phyloP scores from a whole-genome alignment of 805 yeast species.

The Teunomyces aglyptinius region DNA sequence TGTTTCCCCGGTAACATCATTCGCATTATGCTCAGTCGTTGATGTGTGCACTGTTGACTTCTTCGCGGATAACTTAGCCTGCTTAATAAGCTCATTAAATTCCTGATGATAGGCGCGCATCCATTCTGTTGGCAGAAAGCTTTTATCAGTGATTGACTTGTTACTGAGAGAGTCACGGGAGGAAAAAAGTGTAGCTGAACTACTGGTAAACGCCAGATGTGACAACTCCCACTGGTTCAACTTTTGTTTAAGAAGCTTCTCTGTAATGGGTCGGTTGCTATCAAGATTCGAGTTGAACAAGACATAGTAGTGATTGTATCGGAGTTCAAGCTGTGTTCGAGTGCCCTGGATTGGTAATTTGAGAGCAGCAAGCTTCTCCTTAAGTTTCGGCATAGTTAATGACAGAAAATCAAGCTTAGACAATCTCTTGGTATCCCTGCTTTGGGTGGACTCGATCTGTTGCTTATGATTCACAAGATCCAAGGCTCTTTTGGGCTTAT shows the following conservation, averaged over 20 bases:
- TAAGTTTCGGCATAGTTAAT: slow-evolving; percentile 56
- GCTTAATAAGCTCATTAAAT: slow-evolving; percentile 34
- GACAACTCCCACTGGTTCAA: slow-evolving; percentile 65
- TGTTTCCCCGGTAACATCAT: no score
- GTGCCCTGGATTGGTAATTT: slow-evolving; percentile 64
- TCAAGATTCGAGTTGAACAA: slow-evolving; percentile 82
- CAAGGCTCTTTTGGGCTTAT: slow-evolving; percentile 1
- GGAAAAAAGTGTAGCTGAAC: slow-evolving; percentile 22
- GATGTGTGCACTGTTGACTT: background rate
- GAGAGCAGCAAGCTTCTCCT: slow-evolving; percentile 53
- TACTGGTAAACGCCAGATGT: slow-evolving; percentile 29
- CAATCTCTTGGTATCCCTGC: slow-evolving; percentile 38
- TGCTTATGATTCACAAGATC: slow-evolving; percentile 19
- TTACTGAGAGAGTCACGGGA: slow-evolving; percentile 18
- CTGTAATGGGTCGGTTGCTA: slow-evolving; percentile 60
- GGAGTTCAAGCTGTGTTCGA: slow-evolving; percentile 57
- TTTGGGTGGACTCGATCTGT: slow-evolving; percentile 24
- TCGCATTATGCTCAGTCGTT: no score
- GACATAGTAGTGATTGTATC: slow-evolving; percentile 76
- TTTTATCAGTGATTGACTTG: slow-evolving; percentile 42
- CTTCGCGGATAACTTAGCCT: slow-evolving; percentile 26
- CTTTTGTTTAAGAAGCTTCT: slow-evolving; percentile 51
- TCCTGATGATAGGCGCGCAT: slow-evolving; percentile 35
- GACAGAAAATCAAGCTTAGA: slow-evolving; percentile 66
- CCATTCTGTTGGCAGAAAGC: slow-evolving; percentile 48